Conservation (phyloP, 345 rosid genomes). For the Moricandia arvensis region DNA sequence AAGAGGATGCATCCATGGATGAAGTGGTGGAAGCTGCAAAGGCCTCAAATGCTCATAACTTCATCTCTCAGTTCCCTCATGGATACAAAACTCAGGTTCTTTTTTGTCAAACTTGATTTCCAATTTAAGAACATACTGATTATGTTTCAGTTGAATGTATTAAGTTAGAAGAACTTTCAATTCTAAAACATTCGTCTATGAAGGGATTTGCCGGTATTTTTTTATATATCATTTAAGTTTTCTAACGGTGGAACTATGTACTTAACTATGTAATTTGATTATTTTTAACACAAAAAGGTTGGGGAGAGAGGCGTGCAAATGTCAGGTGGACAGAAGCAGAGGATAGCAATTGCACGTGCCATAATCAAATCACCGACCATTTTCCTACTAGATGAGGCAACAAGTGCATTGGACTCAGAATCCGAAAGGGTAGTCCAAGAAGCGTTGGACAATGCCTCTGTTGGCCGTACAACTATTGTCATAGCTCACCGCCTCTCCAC, state of each 20-base stretch:
- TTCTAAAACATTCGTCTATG: too few species aligned
- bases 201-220: too few species aligned
- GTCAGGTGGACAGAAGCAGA: background rate
- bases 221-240: too few species aligned
- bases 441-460: slow-evolving; percentile 79
- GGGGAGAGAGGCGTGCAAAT: slow-evolving; percentile 77
- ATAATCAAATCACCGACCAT: slow-evolving; percentile 74
- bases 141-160: too few species aligned
- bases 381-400: slow-evolving; percentile 78
- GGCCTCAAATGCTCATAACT: slow-evolving; percentile 77
- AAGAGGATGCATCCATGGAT: slow-evolving; percentile 72
- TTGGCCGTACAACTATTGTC: slow-evolving; percentile 78
- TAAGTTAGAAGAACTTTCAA: too few species aligned
- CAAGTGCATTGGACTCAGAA: slow-evolving; percentile 86
- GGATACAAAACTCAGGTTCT: slow-evolving; percentile 64
- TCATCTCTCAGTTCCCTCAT: slow-evolving; percentile 71
- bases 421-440: slow-evolving; percentile 87
- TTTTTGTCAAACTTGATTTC: slow-evolving; percentile 43
- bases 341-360: slow-evolving; percentile 46
- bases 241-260: too few species aligned
- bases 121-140: background rate
- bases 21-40: slow-evolving; percentile 86
- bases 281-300: slow-evolving; percentile 27
- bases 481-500: slow-evolving; percentile 89
- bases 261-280: background rate